Conservation (phyloP, 2,329 filamentous ascomycete species). For the Xylariaceae sp. region DNA sequence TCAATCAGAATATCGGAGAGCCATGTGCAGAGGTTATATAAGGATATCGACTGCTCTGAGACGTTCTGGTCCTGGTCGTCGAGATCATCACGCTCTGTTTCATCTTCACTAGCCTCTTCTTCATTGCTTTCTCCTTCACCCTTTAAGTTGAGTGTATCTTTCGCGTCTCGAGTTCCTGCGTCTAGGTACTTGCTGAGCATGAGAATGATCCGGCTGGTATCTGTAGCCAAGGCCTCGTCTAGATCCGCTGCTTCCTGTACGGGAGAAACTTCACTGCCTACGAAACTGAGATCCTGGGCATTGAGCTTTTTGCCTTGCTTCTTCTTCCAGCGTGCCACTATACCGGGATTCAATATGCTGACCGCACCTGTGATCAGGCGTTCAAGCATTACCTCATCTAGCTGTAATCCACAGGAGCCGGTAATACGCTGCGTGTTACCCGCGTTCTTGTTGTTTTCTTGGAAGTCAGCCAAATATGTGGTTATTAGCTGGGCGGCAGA, state of each 20-base stretch:
- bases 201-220: constrained; percentile 73
- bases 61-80: constrained; percentile 25
- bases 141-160: constrained; percentile 36
- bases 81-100: constrained; percentile 36
- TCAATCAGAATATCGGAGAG: constrained; percentile 73
- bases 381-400: constrained; percentile 60
- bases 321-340: constrained; percentile 30
- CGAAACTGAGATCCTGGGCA: constrained; percentile 1
- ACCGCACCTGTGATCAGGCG: constrained; percentile 42
- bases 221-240: constrained; percentile 68
- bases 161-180: constrained; percentile 49
- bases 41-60: constrained; percentile 33
- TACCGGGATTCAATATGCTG: constrained; percentile 35
- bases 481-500: constrained; percentile 69
- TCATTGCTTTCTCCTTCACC: constrained; percentile 39
- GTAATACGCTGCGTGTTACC: constrained; percentile 55
- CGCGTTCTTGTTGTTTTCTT: constrained; percentile 51
- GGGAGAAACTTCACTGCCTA: constrained; percentile 7
- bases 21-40: constrained; percentile 73
- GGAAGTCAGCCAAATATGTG: constrained; percentile 75
- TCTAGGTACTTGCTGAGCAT: constrained; percentile 66
- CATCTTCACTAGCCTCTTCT: constrained; percentile 37
- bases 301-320: constrained; percentile 22
- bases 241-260: constrained; percentile 34
- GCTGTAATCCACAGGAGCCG: constrained; percentile 64